Percentiles rank a stretch among this genome's conserved stretches.
phyloP scores from a whole-genome alignment of 148 eudicot genomes.

The Rhododendron ferrugineum region DNA sequence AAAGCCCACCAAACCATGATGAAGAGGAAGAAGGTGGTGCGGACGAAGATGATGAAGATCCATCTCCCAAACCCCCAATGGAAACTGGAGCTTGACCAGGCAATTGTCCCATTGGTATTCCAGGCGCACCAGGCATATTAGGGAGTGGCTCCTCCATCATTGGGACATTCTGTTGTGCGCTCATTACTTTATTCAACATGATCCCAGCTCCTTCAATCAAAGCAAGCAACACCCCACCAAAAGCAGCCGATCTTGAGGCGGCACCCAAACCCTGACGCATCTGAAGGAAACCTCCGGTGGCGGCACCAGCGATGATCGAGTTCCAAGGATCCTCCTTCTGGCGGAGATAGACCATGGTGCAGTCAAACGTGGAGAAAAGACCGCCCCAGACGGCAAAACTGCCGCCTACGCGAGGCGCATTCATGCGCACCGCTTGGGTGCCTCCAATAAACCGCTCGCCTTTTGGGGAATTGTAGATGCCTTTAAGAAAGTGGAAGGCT shows the following conservation, averaged over 20 bases:
- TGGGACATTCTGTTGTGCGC: constrained; percentile 42
- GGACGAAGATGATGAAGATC: constrained; percentile 21
- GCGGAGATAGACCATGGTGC: constrained; percentile 57
- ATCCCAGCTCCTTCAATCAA: constrained; percentile 62
- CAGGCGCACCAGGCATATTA: constrained; percentile 32
- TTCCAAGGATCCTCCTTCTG: constrained; percentile 68
- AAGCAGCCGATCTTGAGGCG: constrained; percentile 40
- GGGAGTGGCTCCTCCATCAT: constrained; percentile 48
- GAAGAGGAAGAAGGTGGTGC: constrained; percentile 17
- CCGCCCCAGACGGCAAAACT: constrained; percentile 72
- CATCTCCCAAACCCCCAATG: constrained; percentile 23
- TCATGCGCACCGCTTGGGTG: constrained; percentile 53
- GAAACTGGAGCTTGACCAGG: constrained; percentile 40
- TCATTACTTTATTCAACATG: constrained; percentile 49
- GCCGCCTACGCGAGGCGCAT: constrained; percentile 58
- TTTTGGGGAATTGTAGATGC: constrained; percentile 47
- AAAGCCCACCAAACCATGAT: constrained; percentile 51
- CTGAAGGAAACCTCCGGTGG: constrained; percentile 56
- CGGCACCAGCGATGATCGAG: constrained; percentile 61
- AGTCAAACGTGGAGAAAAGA: constrained; percentile 55
- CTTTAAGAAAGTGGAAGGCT: constrained; percentile 57
- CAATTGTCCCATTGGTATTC: constrained; percentile 35
- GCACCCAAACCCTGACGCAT: constrained; percentile 57
- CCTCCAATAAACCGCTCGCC: constrained; percentile 54
- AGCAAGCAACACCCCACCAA: constrained; percentile 55